phyloP scores from a whole-genome alignment of 345 rosid species.

The Euphorbia pulcherrima region DNA sequence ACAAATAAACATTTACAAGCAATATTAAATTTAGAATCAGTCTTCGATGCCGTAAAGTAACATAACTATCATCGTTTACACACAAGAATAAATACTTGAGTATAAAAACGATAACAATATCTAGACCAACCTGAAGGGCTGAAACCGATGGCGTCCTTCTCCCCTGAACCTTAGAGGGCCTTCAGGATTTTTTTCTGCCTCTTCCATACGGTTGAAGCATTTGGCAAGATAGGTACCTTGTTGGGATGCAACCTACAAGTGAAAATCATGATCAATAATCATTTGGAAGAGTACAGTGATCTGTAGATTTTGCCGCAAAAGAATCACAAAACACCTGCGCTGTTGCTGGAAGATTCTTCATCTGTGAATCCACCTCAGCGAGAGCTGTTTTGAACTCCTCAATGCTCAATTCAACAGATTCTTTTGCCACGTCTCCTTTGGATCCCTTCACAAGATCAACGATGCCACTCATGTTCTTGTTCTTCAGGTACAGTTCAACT shows the following conservation, averaged over 20 bases:
- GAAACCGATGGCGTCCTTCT: slow-evolving; percentile 94
- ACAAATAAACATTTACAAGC: neutral
- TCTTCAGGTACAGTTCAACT: slow-evolving; percentile 79
- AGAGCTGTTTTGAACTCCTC: slow-evolving; percentile 81
- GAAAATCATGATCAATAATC: neutral
- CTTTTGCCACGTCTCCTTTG: slow-evolving; percentile 52
- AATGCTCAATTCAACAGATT: slow-evolving; percentile 59
- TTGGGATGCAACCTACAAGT: slow-evolving; percentile 78
- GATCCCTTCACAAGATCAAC: slow-evolving; percentile 66
- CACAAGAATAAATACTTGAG: neutral
- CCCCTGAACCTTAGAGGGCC: slow-evolving; percentile 92
- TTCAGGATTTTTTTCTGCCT: slow-evolving; percentile 76
- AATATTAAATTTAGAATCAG: neutral
- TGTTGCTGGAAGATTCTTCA: slow-evolving; percentile 94
- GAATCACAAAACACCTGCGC: slow-evolving; percentile 58
- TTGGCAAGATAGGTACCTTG: slow-evolving; percentile 87
- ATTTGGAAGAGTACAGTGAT: neutral
- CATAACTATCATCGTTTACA: neutral
- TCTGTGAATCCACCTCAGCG: slow-evolving; percentile 75
- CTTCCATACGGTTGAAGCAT: slow-evolving; percentile 94
- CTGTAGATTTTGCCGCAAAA: neutral
- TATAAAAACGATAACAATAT: neutral
- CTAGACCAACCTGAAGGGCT: slow-evolving; percentile 69
- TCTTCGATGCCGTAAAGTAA: neutral
- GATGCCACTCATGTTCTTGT: slow-evolving; percentile 54